A percentile compares a stretch with the other conserved stretches of the same genome.
Conservation (phyloP, 257 asterid species). For the Capsicum rhomboideum region DNA sequence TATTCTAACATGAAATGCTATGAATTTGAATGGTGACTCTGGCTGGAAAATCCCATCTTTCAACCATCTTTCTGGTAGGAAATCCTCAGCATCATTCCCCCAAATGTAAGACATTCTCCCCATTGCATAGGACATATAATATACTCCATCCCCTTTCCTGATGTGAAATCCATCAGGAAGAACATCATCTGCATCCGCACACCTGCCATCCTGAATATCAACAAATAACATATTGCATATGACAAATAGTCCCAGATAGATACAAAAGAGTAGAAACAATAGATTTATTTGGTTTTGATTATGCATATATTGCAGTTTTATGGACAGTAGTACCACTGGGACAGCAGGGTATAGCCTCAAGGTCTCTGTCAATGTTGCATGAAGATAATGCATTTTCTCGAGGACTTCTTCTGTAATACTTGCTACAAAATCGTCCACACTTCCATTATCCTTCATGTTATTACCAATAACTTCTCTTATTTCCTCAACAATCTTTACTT, state of each 20-base stretch:
- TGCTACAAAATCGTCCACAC: slow-evolving; percentile 25
- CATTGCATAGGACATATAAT: no score
- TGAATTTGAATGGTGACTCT: slow-evolving; percentile 57
- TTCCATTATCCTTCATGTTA: slow-evolving; percentile 1
- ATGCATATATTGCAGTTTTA: background rate
- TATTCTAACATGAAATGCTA: slow-evolving; percentile 45
- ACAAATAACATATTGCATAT: background rate
- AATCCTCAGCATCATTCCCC: background rate
- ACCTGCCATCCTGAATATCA: slow-evolving; percentile 48
- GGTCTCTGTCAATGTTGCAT: slow-evolving; percentile 61
- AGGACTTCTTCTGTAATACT: slow-evolving; percentile 49
- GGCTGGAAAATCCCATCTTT: slow-evolving; percentile 47
- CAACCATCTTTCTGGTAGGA: slow-evolving; percentile 46
- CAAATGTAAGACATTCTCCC: no score
- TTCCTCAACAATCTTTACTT: slow-evolving; percentile 44
- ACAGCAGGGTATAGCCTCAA: slow-evolving; percentile 76
- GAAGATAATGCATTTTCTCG: slow-evolving; percentile 64
- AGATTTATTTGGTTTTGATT: background rate
- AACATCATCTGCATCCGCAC: slow-evolving; percentile 57
- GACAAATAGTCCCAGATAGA: background rate
- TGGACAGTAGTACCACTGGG: slow-evolving; percentile 37
- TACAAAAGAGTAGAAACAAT: background rate
- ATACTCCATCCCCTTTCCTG: slow-evolving; percentile 4
- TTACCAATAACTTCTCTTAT: slow-evolving; percentile 7
- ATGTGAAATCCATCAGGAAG: slow-evolving; percentile 65